Percentiles rank a stretch among this genome's conserved stretches.
Conservation (phyloP, 225 moss, liverwort and hornwort species). For the Bryum argenteum region DNA sequence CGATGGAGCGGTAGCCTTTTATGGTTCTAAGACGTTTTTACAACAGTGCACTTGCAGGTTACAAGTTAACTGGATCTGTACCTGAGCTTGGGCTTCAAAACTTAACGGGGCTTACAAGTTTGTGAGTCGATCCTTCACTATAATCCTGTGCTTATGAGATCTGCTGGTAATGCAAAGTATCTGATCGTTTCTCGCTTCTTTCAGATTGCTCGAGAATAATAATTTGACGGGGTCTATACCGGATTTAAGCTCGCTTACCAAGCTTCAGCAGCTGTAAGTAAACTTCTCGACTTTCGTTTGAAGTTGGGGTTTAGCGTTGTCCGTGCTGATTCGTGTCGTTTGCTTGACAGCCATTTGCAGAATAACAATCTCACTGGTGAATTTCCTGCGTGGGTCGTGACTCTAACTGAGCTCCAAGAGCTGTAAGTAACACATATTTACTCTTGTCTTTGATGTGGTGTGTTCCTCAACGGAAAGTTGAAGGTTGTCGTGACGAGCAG, state of each 20-base stretch:
- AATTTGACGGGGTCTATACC: slow-evolving; percentile 35
- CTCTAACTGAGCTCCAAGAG: slow-evolving; percentile 31
- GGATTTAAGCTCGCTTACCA: slow-evolving; percentile 36
- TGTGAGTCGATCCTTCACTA: slow-evolving; percentile 24
- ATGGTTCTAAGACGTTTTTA: background rate
- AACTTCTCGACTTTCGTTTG: background rate
- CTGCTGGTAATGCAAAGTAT: background rate
- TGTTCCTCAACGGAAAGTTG: background rate
- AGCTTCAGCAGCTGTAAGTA: slow-evolving; percentile 45
- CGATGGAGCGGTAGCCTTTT: background rate
- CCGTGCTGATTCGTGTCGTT: slow-evolving; percentile 1
- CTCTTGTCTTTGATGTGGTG: background rate
- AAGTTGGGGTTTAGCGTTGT: background rate
- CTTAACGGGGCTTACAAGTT: slow-evolving; percentile 35
- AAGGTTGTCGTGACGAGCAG: slow-evolving; percentile 13
- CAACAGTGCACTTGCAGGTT: slow-evolving; percentile 36
- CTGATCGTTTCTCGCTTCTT: slow-evolving; percentile 1
- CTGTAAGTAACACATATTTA: slow-evolving; percentile 27
- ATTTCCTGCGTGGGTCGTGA: slow-evolving; percentile 43
- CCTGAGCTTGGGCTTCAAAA: slow-evolving; percentile 19
- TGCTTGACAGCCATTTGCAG: slow-evolving; percentile 42
- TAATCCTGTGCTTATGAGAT: background rate
- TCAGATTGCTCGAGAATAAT: slow-evolving; percentile 43
- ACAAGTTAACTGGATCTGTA: slow-evolving; percentile 36
- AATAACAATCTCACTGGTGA: slow-evolving; percentile 38